Evolutionary conservation across 768 basidiomycete genomes (phyloP), one percentile per base, ranked within the genome.

Genomic region (Rhizopogon sp.): DNA sequence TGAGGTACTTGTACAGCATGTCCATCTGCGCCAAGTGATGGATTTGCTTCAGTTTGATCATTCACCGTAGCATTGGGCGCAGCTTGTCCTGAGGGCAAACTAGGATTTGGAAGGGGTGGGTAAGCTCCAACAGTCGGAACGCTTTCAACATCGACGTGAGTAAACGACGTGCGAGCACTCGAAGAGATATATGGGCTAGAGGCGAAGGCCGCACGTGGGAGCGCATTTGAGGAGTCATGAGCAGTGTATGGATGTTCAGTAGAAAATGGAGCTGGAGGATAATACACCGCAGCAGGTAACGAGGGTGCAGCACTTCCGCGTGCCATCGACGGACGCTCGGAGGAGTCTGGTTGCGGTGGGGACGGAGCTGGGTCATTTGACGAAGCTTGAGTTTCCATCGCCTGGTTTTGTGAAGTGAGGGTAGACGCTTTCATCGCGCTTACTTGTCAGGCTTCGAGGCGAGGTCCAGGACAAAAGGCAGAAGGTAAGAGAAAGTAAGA

Each of bases 91-190:
- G 17, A 41, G 17, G 41, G 9, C 20, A 37, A 22, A 10, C 41
- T 42, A 3, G 39, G 25, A 20, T 50, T 45, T 31, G 58, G 64
- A 57, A 52, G 61, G 55, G 43, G 20, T 11, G 66, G 66, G 47
- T 66, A 69, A 6, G 56, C 43, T 52, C 55, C 58, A 5, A 67
- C 60, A 0, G 42, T n/a, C 2, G 64, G 50, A 2, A 56, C 1
- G 3, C 59, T 69, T 17, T 74, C 72, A 3, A 68, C 64, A 54
- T 79, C 76, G 33, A 82, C 80, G 25, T 75, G 75, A 2, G 81
- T 83, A 58, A 76, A 78, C 10, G 81, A 81, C 6, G 81, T 81
- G 22, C 79, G 75, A 0, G 81, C 76, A 50, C 76, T 76, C 37
- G 77, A 72, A 17, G 77, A 74, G 33, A 67, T 54, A 58, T 67